These are phyloP conservation scores for Prunus yedoensis DNA, from an alignment of 331 rosid genomes.

Conservation along the genomic window DNA sequence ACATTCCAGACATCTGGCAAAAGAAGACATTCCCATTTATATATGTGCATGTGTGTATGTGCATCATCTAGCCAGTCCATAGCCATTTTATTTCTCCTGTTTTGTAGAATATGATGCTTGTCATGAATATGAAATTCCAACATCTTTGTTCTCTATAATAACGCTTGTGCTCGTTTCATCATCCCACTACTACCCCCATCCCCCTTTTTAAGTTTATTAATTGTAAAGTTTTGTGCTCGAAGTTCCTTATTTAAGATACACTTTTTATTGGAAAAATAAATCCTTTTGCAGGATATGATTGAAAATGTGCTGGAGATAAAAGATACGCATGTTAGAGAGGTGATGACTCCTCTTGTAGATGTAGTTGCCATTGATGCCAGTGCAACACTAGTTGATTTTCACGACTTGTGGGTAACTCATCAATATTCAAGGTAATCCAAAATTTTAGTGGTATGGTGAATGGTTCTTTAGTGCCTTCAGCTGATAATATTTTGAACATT, in stretches of 20 bases:
- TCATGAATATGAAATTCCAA: no score
- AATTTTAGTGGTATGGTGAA: slow-evolving; percentile 5
- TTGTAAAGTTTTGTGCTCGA: background rate
- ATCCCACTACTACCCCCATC: no score
- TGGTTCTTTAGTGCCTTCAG: background rate
- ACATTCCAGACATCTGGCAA: background rate
- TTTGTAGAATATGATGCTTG: no score
- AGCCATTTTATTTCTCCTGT: no score
- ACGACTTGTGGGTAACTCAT: slow-evolving; percentile 90
- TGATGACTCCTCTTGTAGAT: slow-evolving; percentile 99
- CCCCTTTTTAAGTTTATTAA: background rate
- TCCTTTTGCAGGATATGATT: slow-evolving; percentile 79
- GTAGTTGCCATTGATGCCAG: slow-evolving; percentile 93
- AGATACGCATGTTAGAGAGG: slow-evolving; percentile 97
- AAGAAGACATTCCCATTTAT: background rate
- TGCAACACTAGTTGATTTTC: slow-evolving; percentile 86
- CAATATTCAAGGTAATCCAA: slow-evolving; percentile 88
- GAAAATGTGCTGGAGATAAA: slow-evolving; percentile 97
- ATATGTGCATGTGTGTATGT: no score
- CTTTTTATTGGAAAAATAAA: background rate
- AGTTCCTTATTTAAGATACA: background rate
- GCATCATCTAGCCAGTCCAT: no score
- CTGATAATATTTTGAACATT: slow-evolving; percentile 25
- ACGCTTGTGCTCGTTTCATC: no score
- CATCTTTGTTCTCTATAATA: no score